Evolutionary conservation across 805 yeast genomes (phyloP), one percentile per base, ranked within the genome.

Genomic region (Peterozyma toletana): DNA sequence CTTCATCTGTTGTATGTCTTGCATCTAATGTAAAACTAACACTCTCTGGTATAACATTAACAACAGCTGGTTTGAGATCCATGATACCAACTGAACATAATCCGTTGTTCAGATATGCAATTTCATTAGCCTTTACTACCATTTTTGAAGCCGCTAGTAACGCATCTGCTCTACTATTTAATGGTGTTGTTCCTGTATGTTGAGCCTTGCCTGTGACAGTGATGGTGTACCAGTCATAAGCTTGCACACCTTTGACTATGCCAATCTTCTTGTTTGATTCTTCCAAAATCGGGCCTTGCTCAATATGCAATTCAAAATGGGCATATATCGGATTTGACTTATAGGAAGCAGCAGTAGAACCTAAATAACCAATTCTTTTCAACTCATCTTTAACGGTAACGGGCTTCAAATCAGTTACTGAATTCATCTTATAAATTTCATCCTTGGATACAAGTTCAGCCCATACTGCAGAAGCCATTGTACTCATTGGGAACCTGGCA

Each of bases 101-200:
- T 1, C 86, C 86, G 9, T 65, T 66, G 49, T 73, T 61, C 40
- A 66, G 60, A 35, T 58, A 54, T 1, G 86, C 86, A 42, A 77
- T 67, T 39, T 76, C 79, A 43, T 78, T 72, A 11, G 80, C 77
- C 38, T 65, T 68, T 11, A 68, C 68, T 35, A 81, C 75, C 70
- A 83, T 73, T 46, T 66, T 68, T 2, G 86, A 65, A 9, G 82
- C 75, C 1, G 81, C 74, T 11, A 78, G 64, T 40, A 81, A 54
- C 0, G 88, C 79, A 59, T 83, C 89, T 17, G 74, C 67, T 53
- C 89, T 69, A 40, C 75, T 66, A 34, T 62, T 59, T 62, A 83
- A 63, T 13, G 88, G 88, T 0, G 89, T 83, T 1, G 88, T 78
- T 14, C 90, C 90, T 0, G 89, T 78, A 54, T 83, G 90, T 42